Evolutionary conservation across 257 asterid species (phyloP).

Genomic region (Fraxinus cuspidata): DNA sequence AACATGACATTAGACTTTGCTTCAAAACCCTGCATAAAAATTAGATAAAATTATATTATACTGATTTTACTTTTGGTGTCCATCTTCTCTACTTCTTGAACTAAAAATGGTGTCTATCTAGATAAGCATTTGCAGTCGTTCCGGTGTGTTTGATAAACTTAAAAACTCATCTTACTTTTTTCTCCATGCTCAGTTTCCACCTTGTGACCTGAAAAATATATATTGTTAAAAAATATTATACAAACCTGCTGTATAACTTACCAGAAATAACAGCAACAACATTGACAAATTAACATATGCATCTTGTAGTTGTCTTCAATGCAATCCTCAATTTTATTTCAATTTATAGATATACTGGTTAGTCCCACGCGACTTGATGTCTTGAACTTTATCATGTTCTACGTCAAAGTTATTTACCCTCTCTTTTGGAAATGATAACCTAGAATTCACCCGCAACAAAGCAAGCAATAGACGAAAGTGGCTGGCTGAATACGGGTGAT

Average conservation of each 20-base stretch:
- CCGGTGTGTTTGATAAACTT: too few species aligned
- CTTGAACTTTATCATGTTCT: neutral
- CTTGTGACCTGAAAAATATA: neutral
- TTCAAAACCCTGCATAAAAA: neutral
- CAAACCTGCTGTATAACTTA: neutral
- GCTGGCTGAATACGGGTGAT: slow-evolving; percentile 94
- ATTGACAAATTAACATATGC: neutral
- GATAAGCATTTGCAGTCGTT: too few species aligned
- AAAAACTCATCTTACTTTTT: too few species aligned
- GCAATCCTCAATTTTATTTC: neutral
- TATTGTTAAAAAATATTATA: neutral
- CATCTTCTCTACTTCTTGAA: neutral
- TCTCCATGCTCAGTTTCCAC: neutral
- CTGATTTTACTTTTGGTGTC: neutral
- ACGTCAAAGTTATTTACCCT: neutral
- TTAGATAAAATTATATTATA: neutral
- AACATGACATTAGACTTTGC: too few species aligned
- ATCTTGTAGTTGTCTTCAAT: neutral
- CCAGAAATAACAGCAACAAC: neutral
- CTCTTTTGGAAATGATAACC: slow-evolving; percentile 16
- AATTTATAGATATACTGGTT: neutral
- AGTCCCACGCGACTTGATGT: neutral
- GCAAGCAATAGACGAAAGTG: slow-evolving; percentile 70
- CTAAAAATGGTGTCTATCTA: too few species aligned
- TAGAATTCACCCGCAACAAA: slow-evolving; percentile 73